Percentiles rank a stretch among this genome's conserved stretches.
Conservation (phyloP, 2,329 filamentous ascomycete genomes). For the Xylaria multiplex region DNA sequence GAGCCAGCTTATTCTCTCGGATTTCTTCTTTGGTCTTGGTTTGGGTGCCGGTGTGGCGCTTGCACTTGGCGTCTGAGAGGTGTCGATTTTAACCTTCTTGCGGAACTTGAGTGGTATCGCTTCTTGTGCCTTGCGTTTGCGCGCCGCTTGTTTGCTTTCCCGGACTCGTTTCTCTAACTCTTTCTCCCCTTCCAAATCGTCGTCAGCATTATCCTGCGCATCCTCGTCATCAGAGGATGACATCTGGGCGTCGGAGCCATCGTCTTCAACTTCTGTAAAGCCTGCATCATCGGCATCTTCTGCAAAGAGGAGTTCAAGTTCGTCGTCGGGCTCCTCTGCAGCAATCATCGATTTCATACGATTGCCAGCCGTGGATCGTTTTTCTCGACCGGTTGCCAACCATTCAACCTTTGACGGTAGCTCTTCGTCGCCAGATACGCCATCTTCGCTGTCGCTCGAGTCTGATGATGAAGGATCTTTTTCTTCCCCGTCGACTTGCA, state of each 20-base stretch:
- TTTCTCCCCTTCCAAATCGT: constrained; percentile 87
- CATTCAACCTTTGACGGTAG: constrained; percentile 64
- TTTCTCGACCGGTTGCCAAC: constrained; percentile 77
- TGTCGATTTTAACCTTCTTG: constrained; percentile 78
- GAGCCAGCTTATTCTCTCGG: constrained; percentile 68
- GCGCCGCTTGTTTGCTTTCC: constrained; percentile 70
- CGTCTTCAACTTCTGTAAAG: constrained; percentile 74
- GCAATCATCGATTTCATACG: constrained; percentile 82
- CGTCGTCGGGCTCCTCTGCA: constrained; percentile 74
- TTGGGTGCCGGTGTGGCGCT: constrained; percentile 52
- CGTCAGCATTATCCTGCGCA: constrained; percentile 73
- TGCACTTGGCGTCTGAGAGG: constrained; percentile 49
- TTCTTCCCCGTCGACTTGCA: constrained; percentile 47
- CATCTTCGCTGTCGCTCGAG: constrained; percentile 52
- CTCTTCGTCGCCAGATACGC: constrained; percentile 47
- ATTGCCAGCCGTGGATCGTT: constrained; percentile 84
- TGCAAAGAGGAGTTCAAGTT: constrained; percentile 79
- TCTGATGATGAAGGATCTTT: constrained; percentile 50
- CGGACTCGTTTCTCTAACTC: constrained; percentile 82
- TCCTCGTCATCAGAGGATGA: constrained; percentile 87
- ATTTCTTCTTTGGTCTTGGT: constrained; percentile 68
- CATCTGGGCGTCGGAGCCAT: constrained; percentile 81
- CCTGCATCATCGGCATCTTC: constrained; percentile 76
- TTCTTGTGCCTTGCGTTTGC: constrained; percentile 85
- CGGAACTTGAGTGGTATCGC: constrained; percentile 75